Evolutionary conservation across 305 asterid genomes (phyloP), one percentile per base, ranked within the genome.

Genomic region (Fraxinus sp.): DNA sequence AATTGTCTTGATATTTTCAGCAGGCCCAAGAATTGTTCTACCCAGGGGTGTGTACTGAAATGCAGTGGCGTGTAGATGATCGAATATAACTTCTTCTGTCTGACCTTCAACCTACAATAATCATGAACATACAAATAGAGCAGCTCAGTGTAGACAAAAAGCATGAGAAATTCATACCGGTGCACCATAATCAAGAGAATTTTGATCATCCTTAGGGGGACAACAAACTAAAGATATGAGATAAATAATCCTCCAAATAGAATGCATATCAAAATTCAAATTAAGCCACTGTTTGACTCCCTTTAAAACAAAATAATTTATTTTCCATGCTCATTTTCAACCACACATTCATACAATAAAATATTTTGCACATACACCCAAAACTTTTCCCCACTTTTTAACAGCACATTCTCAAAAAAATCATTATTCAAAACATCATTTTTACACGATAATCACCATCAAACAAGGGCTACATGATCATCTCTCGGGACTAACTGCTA

Each of bases 11-110:
- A 95, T 86, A 88, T 95, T 95, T 59, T 88, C 89, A 82, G 98
- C 97, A 82, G 98, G 95, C 72, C 98, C 98, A 28, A 95, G 98
- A 64, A 95, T 95, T 78, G 98, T 93, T 90, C 98, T 90, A 43
- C 97, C 98, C 77, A 95, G 88, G 76, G 98, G 97, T 1, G 98
- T 85, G 83, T 92, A 89, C 87, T 95, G 98, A 92, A 92, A 95
- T 72, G 98, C 98, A 86, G 98, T 93, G 78, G 98, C 94, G 84
- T 95, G 98, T 43, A 95, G 87, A 83, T 95, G 98, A 81, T 95
- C 98, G 77, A 95, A 95, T 80, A 95, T 90, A 79, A 95, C 98
- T 87, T 95, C 98, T 87, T 93, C 97, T 10, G 92, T 89, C 85
- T 95, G 98, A 35, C 92, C 89, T 92, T 92, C 98, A 1, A 95